Conservation (phyloP, 2,329 filamentous ascomycete genomes). For the Zopfia rhizophila region DNA sequence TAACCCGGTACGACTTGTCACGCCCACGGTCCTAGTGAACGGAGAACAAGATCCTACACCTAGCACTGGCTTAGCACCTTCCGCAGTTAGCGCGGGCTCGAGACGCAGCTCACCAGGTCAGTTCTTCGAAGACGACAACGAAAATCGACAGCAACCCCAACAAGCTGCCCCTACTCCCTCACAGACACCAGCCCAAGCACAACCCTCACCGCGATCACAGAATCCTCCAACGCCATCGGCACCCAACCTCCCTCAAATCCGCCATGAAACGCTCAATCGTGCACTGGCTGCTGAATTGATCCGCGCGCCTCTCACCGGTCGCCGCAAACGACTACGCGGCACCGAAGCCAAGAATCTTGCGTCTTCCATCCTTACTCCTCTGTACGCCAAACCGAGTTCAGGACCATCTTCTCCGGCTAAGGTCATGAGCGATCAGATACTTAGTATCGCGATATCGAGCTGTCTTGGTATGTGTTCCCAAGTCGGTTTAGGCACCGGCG, state of each 20-base stretch:
- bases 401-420: conserved; percentile 35
- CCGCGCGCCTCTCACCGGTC: conserved; percentile 55
- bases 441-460: conserved; percentile 54
- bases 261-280: conserved; percentile 57
- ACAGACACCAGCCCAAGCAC: conserved; percentile 42
- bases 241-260: conserved; percentile 30
- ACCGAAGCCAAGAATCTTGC: conserved; percentile 60
- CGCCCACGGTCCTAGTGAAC: conserved; percentile 66
- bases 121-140: conserved; percentile 29
- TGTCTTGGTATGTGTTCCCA: conserved; percentile 51
- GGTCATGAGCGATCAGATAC: conserved; percentile 46
- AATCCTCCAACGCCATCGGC: conserved; percentile 9
- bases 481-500: conserved; percentile 51
- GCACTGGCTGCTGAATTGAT: conserved; percentile 59
- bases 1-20: conserved; percentile 71
- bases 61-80: conserved; percentile 34
- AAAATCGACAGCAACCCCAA: conserved; percentile 28
- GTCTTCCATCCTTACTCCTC: conserved; percentile 52
- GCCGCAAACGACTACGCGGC: conserved; percentile 54
- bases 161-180: conserved; percentile 38
- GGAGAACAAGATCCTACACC: conserved; percentile 53
- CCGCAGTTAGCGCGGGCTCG: conserved; percentile 33
- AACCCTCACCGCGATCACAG: conserved; percentile 31
- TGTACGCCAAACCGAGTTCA: conserved; percentile 45
- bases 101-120: conserved; percentile 28